Base-by-base conservation (phyloP, 2,329 filamentous ascomycete species). In the Fonsecaea nubica region DNA sequence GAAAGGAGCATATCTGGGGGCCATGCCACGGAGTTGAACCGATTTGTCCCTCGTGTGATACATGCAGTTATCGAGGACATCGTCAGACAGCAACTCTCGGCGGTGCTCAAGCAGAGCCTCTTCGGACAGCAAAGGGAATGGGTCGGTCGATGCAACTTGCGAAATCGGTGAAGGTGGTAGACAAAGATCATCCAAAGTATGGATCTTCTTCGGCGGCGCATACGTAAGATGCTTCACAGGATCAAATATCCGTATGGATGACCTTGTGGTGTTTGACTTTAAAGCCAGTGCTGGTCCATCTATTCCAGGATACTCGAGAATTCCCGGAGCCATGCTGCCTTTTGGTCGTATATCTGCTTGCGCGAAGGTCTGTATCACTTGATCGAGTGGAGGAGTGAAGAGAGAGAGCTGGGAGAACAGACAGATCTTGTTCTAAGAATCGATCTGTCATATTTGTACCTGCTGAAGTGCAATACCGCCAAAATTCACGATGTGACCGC, bases 51-150 rank as follows among this genome's bases (percentile, higher is more conserved):
- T 84, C 73, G 85, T 84, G 52, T 81, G 80, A 74, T 82, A 88
- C 59, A 80, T 81, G 75, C 83, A 87, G 55, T 86, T 83, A 2
- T 82, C 76, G 55, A 84, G 78, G 2, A 88, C 85, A n/a, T 83
- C 79, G 0, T 83, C 77, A 53, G 82, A 82, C 48, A 88, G 80
- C 33, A 89, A 81, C 74, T 90, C 87, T 1, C 77, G 77, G 59
- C 87, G 81, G 80, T 90, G 89, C 63, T 84, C 81, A 71, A 82
- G 75, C 45, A 90, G 81, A 0, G 87, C 87, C 54, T 87, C 85
- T 18, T 81, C 72, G 4, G 84, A 85, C 75, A 90, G 90, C 15
- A 90, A 80, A 0, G 80, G 80, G 75, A 90, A 90, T 0, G 87
- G 87, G 62, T 87, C 83, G 0, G 86, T 86, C 54, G 87, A 86